Evolutionary conservation across 345 rosid genomes (phyloP), one percentile per base, ranked within the genome.

Genomic region (Populus euphratica): DNA sequence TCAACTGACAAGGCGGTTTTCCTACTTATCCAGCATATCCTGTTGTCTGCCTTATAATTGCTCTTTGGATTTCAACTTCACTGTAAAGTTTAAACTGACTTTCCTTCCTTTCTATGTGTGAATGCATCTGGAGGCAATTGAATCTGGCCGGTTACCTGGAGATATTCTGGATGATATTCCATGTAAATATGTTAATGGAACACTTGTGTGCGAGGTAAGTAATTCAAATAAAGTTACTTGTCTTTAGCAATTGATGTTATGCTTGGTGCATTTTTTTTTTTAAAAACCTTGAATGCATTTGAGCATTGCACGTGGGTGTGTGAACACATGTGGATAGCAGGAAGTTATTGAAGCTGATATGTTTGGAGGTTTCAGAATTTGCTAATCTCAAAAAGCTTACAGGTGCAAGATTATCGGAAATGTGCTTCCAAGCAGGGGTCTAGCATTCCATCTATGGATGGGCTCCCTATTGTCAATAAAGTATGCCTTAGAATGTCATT

Each of bases 321-420:
- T 39, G 10, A 29, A 36, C 20, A 29, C 33, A 39, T 72, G 31
- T 38, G 70, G 35, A 35, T 16, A 25, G 23, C 7, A 52, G 38
- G 62, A 70, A 35, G 17, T 50, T 3, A 73, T 54, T 65, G 76
- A 27, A 35, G 74, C 47, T 70, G 38, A 75, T 64, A 31, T 54
- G 10, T 59, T 63, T 36, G 13, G 21, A 11, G 69, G 36, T 63
- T 75, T 43, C 44, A 21, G 43, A 35, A 52, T 38, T 29, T 73
- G 36, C 71, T 77, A 73, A 71, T 50, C n/a, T 67, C 12, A 27
- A 69, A 76, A 54, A 43, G 68, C 66, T 75, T 88, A 68, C 89
- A 96, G 99, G 95, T 96, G 69, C 89, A 88, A 80, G 99, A 96
- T 87, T 90, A 87, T 78, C 84, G 96, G 49, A 91, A 84, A 73